Base-by-base conservation (phyloP, 257 asterid genomes). In the Plantago ovata region DNA sequence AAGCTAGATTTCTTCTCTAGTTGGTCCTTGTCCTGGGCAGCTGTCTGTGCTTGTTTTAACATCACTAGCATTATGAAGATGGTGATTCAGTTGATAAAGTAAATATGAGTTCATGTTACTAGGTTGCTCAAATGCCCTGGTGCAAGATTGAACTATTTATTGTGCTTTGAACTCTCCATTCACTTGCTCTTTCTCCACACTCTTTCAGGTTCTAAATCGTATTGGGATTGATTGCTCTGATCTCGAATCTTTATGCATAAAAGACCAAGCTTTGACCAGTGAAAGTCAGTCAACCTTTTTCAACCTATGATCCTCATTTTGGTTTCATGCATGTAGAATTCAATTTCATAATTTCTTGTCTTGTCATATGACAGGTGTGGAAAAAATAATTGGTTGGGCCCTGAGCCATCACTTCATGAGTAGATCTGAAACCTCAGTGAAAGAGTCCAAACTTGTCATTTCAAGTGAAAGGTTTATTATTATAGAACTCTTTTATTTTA, bases 301-400 rank as follows among this genome's bases (percentile, higher is more conserved):
- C 38, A 42, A 41, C 22, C 69, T 60, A 63, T 47, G 33, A 15
- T 64, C 64, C 52, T 78, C 58, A 38, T 28, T 50, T 65, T 28
- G 19, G 13, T 22, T 49, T 42, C 28, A 1, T 70, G 58, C 44
- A 48, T 56, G 62, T 52, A 33, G 9, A 53, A 16, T 62, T 53
- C 33, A 53, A 63, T 62, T 58, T 23, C 67, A 41, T 46, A 53
- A 44, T 10, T 71, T 51, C 28, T 68, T 60, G 28, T 64, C 68
- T 68, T 63, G 53, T n/a, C n/a, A 38, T 73, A 52, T 78, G 61
- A 63, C 69, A 90, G 97, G 79, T 48, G 83, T 77, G 43, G 95
- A 89, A 55, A 86, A 86, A 64, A 72, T 77, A 44, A 75, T 86
- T 47, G 95, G 95, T 64, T 89, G 95, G 95, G 94, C 93, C 63